phyloP scores from a whole-genome alignment of 2,329 filamentous ascomycete genomes.

The Didymella arachidicola region DNA sequence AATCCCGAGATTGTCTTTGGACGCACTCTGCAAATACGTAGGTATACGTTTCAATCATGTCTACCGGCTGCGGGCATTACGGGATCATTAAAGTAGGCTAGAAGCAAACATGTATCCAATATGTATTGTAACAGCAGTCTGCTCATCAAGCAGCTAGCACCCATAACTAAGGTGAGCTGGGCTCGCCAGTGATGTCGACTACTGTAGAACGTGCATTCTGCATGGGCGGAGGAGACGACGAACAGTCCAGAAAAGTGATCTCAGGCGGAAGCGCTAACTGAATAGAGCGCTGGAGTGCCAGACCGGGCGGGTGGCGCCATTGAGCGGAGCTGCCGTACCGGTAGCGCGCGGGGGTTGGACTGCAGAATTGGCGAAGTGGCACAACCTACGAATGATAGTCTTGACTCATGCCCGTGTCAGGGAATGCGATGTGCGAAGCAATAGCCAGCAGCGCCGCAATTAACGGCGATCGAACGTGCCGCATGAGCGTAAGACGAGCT shows the following conservation, averaged over 20 bases:
- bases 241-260: slow-evolving; percentile 3
- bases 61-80: neutral
- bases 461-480: too few species aligned
- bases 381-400: neutral
- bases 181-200: neutral
- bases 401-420: too few species aligned
- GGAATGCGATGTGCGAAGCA: too few species aligned
- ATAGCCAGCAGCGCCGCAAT: too few species aligned
- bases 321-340: too few species aligned
- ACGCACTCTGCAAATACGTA: neutral
- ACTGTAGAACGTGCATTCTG: slow-evolving; percentile 8
- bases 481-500: too few species aligned
- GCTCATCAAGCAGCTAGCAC: neutral
- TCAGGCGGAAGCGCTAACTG: neutral
- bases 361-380: neutral
- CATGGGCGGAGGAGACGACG: slow-evolving; percentile 2
- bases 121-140: too few species aligned
- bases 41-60: neutral
- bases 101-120: neutral
- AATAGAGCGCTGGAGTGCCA: neutral
- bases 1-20: neutral
- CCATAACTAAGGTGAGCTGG: neutral
- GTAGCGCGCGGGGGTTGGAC: too few species aligned
- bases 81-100: neutral
- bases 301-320: slow-evolving; percentile 3